A percentile compares a stretch with the other conserved stretches of the same genome.
Conservation (phyloP, 169 alveolate genomes). For the Theileria orientalis region DNA sequence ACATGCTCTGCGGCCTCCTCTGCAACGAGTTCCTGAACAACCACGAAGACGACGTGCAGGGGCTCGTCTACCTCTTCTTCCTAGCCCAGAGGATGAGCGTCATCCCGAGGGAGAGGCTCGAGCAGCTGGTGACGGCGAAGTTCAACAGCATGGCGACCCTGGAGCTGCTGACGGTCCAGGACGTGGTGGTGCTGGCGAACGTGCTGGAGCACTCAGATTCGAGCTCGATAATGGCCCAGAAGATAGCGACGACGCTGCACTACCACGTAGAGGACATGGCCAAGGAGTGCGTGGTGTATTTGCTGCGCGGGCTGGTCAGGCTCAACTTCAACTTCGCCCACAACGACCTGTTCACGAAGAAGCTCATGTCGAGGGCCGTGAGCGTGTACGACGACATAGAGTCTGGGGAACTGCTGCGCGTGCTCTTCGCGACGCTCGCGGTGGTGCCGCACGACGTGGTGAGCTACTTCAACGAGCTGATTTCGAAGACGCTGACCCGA, state of each 20-base stretch:
- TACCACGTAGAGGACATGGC: slow-evolving; percentile 38
- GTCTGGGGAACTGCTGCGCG: neutral
- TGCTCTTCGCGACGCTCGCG: slow-evolving; percentile 15
- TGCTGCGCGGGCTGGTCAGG: slow-evolving; percentile 29
- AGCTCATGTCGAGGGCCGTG: slow-evolving; percentile 11
- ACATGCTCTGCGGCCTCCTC: slow-evolving; percentile 25
- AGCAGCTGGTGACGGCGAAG: slow-evolving; percentile 6
- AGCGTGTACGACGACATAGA: slow-evolving; percentile 20
- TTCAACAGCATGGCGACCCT: slow-evolving; percentile 27
- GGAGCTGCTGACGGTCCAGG: slow-evolving; percentile 20
- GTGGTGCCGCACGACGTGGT: slow-evolving; percentile 26
- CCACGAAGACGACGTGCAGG: slow-evolving; percentile 3
- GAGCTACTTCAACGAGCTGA: slow-evolving; percentile 28
- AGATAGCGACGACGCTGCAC: slow-evolving; percentile 23
- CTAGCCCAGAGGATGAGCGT: slow-evolving; percentile 13
- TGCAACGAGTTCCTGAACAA: slow-evolving; percentile 37
- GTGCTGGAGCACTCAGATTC: neutral
- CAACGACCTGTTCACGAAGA: slow-evolving; percentile 14
- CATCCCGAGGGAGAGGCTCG: slow-evolving; percentile 14
- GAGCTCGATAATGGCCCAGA: slow-evolving; percentile 1
- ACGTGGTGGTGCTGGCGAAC: slow-evolving; percentile 28
- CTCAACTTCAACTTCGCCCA: slow-evolving; percentile 27
- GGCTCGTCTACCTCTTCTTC: slow-evolving; percentile 21
- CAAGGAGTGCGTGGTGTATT: slow-evolving; percentile 14
- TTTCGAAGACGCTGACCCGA: slow-evolving; percentile 29